Conservation (phyloP, 2,329 filamentous ascomycete genomes). For the Aspergillus unguis region DNA sequence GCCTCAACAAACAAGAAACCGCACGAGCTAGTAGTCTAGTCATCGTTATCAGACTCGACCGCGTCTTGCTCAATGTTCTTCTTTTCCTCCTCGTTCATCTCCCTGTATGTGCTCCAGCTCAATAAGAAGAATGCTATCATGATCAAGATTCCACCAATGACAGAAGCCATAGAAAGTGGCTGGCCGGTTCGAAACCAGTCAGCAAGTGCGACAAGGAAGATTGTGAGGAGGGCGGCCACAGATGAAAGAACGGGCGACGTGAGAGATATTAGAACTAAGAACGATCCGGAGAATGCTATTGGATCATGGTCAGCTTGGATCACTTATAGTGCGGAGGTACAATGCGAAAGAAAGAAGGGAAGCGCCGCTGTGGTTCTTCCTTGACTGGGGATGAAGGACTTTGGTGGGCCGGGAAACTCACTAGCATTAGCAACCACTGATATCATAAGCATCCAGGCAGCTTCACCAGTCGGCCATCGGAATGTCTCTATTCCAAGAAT, state of each 20-base stretch:
- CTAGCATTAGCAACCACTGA: conserved; percentile 82
- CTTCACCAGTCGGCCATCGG: conserved; percentile 71
- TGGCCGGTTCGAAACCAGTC: conserved; percentile 84
- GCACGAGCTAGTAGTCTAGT: conserved; percentile 19
- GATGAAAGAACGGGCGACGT: conserved; percentile 90
- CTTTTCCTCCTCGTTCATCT: conserved; percentile 80
- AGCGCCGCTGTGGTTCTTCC: neutral
- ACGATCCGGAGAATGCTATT: conserved; percentile 78
- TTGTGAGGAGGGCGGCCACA: conserved; percentile 89
- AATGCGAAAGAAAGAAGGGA: no score
- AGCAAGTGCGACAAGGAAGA: conserved; percentile 90
- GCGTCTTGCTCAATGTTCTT: conserved; percentile 50
- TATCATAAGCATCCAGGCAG: conserved; percentile 74
- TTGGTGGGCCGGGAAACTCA: conserved; percentile 36
- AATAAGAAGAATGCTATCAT: conserved; percentile 82
- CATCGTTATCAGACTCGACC: conserved; percentile 43
- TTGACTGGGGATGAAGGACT: neutral
- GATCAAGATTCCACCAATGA: conserved; percentile 81
- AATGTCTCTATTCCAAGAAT: conserved; percentile 75
- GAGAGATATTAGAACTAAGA: conserved; percentile 86
- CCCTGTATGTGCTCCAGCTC: conserved; percentile 86
- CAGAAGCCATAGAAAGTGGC: conserved; percentile 68
- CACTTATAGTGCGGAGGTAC: no score
- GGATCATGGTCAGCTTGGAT: neutral
- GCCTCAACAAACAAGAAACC: neutral